Conservation (phyloP, 208 protist genomes). For the Crithidia expoeki region DNA sequence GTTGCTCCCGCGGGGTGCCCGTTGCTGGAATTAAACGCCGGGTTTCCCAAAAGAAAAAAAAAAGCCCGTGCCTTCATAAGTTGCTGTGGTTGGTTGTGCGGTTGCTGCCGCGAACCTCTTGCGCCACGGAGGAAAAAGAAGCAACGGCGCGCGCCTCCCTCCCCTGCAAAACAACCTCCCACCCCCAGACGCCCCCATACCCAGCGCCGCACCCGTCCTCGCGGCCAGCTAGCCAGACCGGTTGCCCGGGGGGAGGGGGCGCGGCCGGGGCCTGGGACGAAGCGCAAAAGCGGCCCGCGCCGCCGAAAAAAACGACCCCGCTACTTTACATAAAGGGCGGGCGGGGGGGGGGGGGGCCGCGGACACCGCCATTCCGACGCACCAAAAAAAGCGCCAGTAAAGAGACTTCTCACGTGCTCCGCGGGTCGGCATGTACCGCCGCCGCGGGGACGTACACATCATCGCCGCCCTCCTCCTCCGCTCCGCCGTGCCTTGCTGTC, state of each 20-base stretch:
- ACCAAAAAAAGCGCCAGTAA: background rate
- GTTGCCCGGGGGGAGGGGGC: too few relatives aligned
- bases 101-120: background rate
- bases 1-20: background rate
- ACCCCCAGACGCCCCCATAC: too few relatives aligned
- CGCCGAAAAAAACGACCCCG: too few relatives aligned
- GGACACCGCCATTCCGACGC: too few relatives aligned
- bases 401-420: background rate
- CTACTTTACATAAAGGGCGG: too few relatives aligned
- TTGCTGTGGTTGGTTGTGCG: background rate
- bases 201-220: too few relatives aligned
- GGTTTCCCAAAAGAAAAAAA: background rate
- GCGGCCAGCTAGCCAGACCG: too few relatives aligned
- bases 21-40: background rate
- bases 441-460: conserved; percentile 32
- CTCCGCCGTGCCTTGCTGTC: background rate
- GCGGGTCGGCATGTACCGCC: conserved; percentile 9
- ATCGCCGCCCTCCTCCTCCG: conserved; percentile 23
- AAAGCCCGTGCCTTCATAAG: too few relatives aligned
- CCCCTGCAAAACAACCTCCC: too few relatives aligned
- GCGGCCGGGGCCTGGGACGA: too few relatives aligned
- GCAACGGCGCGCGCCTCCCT: background rate
- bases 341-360: too few relatives aligned
- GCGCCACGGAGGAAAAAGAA: conserved; percentile 1
- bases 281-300: too few relatives aligned